Percentiles rank a stretch among this genome's conserved stretches.
Conservation (phyloP, 164 flowering plant species). For the Amborella trichopoda region DNA sequence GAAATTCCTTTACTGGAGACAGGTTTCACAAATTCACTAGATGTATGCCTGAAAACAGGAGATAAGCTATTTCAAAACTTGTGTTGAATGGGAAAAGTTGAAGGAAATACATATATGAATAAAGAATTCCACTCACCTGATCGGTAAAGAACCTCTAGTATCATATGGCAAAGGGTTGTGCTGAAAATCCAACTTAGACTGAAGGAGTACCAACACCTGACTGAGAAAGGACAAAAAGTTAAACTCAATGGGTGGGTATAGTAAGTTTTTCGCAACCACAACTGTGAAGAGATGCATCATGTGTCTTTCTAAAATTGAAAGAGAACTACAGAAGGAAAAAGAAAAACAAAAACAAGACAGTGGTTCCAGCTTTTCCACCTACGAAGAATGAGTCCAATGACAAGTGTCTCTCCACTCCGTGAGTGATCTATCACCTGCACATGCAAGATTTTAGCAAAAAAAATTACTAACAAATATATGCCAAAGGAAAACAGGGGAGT, state of each 20-base stretch:
- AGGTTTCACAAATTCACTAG: slow-evolving; percentile 84
- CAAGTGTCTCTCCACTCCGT: slow-evolving; percentile 69
- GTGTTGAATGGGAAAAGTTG: too few relatives aligned
- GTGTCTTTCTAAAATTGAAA: background rate
- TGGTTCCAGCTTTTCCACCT: too few relatives aligned
- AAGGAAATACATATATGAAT: too few relatives aligned
- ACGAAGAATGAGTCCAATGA: slow-evolving; percentile 83
- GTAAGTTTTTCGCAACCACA: too few relatives aligned
- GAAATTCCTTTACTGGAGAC: slow-evolving; percentile 83
- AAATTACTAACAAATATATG: background rate
- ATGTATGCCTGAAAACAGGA: slow-evolving; percentile 46
- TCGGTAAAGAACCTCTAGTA: slow-evolving; percentile 39
- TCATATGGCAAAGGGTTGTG: slow-evolving; percentile 73
- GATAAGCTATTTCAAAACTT: too few relatives aligned
- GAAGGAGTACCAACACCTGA: slow-evolving; percentile 83
- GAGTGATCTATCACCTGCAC: slow-evolving; percentile 72
- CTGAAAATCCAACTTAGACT: slow-evolving; percentile 88
- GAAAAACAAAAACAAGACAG: background rate
- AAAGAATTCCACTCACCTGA: slow-evolving; percentile 31
- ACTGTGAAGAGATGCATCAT: too few relatives aligned
- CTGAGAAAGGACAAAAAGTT: slow-evolving; percentile 38
- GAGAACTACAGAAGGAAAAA: background rate
- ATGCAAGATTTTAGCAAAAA: background rate
- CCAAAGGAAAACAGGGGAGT: background rate
- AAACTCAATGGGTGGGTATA: too few relatives aligned